A percentile compares a stretch with the other conserved stretches of the same genome.
phyloP scores from a whole-genome alignment of 768 basidiomycete genomes.

The Nidularia pulvinata region DNA sequence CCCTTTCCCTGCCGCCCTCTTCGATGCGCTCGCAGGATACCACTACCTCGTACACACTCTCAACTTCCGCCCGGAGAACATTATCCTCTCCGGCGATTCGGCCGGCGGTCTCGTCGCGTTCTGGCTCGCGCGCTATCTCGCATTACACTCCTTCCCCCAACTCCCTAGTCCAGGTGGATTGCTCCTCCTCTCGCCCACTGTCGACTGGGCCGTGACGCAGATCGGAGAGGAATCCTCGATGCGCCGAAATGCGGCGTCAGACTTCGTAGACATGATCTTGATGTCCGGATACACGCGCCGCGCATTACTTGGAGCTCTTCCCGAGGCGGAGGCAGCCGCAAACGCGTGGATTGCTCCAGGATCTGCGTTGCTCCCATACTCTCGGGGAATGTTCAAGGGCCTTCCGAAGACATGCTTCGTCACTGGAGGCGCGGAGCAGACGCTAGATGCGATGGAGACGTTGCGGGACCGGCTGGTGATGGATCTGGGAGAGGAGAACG shows the following conservation, averaged over 20 bases:
- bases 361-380: slow-evolving; percentile 22
- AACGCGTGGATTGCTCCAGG: slow-evolving; percentile 51
- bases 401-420: slow-evolving; percentile 52
- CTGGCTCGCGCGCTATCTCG: slow-evolving; percentile 33
- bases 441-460: slow-evolving; percentile 28
- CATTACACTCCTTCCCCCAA: slow-evolving; percentile 4
- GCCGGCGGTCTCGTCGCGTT: slow-evolving; percentile 53
- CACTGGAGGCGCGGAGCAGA: slow-evolving; percentile 43
- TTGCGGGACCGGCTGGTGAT: slow-evolving; percentile 37
- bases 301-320: slow-evolving; percentile 39
- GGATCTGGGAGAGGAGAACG: slow-evolving; percentile 29
- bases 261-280: background rate
- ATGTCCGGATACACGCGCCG: background rate
- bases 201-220: slow-evolving; percentile 9
- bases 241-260: background rate
- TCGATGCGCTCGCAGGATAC: slow-evolving; percentile 53
- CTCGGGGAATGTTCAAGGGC: slow-evolving; percentile 32
- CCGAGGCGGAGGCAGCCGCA: slow-evolving; percentile 26
- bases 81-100: slow-evolving; percentile 52
- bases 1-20: slow-evolving; percentile 51
- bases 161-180: slow-evolving; percentile 20
- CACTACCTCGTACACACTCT: slow-evolving; percentile 42
- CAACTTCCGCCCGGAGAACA: slow-evolving; percentile 36
- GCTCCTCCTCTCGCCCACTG: slow-evolving; percentile 30
- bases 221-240: background rate